Percentiles rank a stretch among this genome's conserved stretches.
Evolutionary conservation across 768 basidiomycete genomes (phyloP).

Genomic region (Lactifluus echinatus): DNA sequence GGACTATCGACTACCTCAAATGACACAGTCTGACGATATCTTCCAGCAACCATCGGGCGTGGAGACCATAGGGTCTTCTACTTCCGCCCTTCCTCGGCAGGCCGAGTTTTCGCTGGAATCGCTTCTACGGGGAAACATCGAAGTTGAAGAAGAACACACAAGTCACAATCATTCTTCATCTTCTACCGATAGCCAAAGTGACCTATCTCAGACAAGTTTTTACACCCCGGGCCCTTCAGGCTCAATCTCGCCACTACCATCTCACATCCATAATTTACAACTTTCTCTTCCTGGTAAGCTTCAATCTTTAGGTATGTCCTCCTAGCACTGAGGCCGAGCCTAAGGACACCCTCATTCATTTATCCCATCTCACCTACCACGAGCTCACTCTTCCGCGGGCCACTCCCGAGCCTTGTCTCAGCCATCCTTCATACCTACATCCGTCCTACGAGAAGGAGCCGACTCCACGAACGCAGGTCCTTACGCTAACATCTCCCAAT

Average conservation of each 20-base stretch:
- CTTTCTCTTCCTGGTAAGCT: background rate
- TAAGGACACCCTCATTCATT: background rate
- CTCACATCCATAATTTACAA: background rate
- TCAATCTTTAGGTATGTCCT: background rate
- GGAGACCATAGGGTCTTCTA: background rate
- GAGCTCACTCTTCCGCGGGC: background rate
- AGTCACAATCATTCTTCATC: background rate
- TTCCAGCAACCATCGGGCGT: constrained; percentile 1
- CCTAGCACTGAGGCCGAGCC: background rate
- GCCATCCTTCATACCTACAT: background rate
- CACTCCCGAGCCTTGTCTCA: background rate
- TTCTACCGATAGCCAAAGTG: background rate
- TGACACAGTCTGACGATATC: background rate
- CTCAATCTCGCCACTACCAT: background rate
- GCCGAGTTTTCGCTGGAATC: background rate
- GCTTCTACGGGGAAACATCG: background rate
- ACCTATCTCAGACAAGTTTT: background rate
- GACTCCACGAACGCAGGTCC: background rate
- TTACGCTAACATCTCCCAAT: background rate
- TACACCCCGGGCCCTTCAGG: background rate
- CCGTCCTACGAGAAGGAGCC: background rate
- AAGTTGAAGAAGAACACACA: background rate
- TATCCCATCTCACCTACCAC: background rate
- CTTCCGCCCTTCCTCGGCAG: background rate
- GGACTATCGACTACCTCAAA: background rate